Evolutionary conservation across 345 rosid species (phyloP).

Genomic region (Hibiscus syriacus): DNA sequence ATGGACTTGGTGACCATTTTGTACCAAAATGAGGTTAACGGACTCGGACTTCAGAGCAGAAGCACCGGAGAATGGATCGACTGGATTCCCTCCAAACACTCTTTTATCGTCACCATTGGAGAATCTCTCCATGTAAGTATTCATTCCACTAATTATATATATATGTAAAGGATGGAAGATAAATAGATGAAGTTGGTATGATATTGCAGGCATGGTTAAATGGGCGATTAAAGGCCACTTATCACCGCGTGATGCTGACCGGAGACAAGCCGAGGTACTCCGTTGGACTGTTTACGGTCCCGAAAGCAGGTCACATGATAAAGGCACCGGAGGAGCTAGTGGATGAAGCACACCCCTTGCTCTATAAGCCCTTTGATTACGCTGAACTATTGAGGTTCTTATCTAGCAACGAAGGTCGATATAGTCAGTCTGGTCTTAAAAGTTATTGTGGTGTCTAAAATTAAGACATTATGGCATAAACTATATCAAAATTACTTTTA

Average conservation of each 20-base stretch:
- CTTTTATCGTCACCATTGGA: slow-evolving; percentile 24
- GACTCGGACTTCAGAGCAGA: slow-evolving; percentile 38
- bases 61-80: slow-evolving; percentile 41
- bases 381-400: neutral
- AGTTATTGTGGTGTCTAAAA: neutral
- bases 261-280: slow-evolving; percentile 10
- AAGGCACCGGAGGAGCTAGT: slow-evolving; percentile 12
- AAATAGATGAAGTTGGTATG: too few relatives aligned
- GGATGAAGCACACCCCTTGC: slow-evolving; percentile 14
- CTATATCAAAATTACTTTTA: too few relatives aligned
- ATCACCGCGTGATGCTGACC: slow-evolving; percentile 4
- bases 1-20: slow-evolving; percentile 48
- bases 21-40: slow-evolving; percentile 54
- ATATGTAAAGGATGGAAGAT: too few relatives aligned
- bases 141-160: neutral
- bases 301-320: neutral
- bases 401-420: neutral
- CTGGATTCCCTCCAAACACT: slow-evolving; percentile 38
- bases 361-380: slow-evolving; percentile 11
- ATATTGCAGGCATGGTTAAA: slow-evolving; percentile 8
- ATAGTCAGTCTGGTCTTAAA: neutral
- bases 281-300: neutral
- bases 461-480: neutral
- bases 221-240: slow-evolving; percentile 4
- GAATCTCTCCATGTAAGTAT: slow-evolving; percentile 3